phyloP scores from a whole-genome alignment of 163 green algal genomes.

The Scenedesmus sp. region DNA sequence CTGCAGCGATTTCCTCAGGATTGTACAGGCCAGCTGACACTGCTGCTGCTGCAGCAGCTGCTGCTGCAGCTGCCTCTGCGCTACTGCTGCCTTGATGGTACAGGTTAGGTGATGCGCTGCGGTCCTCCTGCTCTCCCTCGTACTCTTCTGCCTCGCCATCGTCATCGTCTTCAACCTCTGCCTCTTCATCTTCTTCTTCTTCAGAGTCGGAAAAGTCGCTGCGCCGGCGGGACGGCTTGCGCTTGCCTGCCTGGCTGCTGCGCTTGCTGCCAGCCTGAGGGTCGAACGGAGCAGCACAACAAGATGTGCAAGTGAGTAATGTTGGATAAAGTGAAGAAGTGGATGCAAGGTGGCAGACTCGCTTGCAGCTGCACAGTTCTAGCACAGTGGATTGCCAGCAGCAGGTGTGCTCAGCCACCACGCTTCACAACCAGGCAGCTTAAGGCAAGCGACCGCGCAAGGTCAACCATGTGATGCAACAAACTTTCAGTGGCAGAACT shows the following conservation, averaged over 20 bases:
- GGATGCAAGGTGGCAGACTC: background rate
- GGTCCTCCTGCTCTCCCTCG: slow-evolving; percentile 18
- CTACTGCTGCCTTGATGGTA: background rate
- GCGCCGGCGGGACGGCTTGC: slow-evolving; percentile 21
- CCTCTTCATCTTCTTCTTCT: slow-evolving; percentile 26
- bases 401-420: no score
- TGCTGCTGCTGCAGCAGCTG: slow-evolving; percentile 34
- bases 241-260: slow-evolving; percentile 1
- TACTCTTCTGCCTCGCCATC: background rate
- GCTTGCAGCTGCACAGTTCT: background rate
- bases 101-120: background rate
- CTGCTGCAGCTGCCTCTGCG: slow-evolving; percentile 1
- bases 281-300: background rate
- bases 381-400: no score
- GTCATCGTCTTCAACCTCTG: slow-evolving; percentile 27
- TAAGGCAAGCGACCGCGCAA: background rate
- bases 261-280: slow-evolving; percentile 16
- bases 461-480: background rate
- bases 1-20: background rate
- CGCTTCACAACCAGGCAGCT: background rate
- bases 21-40: background rate
- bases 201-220: slow-evolving; percentile 29
- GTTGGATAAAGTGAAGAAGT: background rate
- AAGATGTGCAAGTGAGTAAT: background rate
- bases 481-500: background rate